Base-by-base conservation (phyloP, 257 asterid genomes). In the Cordia subcordata region DNA sequence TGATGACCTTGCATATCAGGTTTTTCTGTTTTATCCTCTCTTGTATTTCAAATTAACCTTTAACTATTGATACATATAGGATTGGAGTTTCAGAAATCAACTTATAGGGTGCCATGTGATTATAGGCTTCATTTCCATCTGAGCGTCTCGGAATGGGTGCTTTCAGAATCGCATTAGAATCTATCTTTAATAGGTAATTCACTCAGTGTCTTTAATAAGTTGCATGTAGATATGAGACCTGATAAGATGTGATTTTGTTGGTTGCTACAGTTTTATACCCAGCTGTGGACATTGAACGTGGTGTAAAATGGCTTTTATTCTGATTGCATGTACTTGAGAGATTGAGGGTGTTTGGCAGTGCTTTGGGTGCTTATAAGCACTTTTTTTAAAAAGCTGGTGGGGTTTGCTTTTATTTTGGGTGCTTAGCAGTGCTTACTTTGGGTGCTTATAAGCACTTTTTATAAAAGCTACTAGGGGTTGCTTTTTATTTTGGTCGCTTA, bases 71-170 rank as follows among this genome's bases (percentile, higher is more conserved):
- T 38, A 38, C 50, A 63, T 64, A 42, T 59, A 39, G 11, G 49
- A 62, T 21, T 53, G 14, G 55, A 14, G 23, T 10, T 61, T 17
- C 14, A 35, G 20, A 8, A 15, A 16, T 37, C 57, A 65, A 53
- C 83, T 84, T 62, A 81, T 69, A 58, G 35, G 62, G 58, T 70
- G 58, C 71, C 64, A 62, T 58, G 71, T 42, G 62, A 66, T 71
- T n/a, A 61, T 71, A 92, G 99, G 95, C 91, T 39, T 65, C 77
- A 61, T 92, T 92, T 83, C 96, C 99, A 59, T 78, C 94, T 1
- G 94, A 86, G 72, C 94, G 99, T 52, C 85, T 88, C 51, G 96
- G 96, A 71, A 82, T 92, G 96, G 99, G 96, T 63, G 96, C 99
- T 69, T 92, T 92, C 90, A 81, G 96, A 78, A 82, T 92, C 60